Evolutionary conservation across 2,329 filamentous ascomycete genomes (phyloP).

Genomic region (Sphaerulina vaccinii): DNA sequence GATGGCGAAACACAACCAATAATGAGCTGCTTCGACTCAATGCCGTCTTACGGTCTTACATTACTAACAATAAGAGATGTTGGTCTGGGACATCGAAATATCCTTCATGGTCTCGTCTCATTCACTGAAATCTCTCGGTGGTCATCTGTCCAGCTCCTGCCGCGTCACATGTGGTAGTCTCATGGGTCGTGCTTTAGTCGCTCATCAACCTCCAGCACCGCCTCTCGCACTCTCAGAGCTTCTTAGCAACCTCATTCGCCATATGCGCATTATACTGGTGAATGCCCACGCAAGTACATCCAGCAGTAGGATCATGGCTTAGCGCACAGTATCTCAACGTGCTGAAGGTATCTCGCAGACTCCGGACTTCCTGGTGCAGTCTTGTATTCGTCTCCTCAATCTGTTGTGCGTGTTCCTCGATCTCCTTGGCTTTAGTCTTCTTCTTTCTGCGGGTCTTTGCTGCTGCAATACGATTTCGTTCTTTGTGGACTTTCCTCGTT

Average conservation of each 20-base stretch:
- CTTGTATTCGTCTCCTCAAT: constrained; percentile 9
- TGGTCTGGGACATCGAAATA: no score
- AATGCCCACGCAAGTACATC: constrained; percentile 11
- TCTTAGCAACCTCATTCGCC: constrained; percentile 11
- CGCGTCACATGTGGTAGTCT: no score
- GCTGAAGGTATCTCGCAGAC: constrained; percentile 10
- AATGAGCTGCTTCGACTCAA: no score
- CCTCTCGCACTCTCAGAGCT: no score
- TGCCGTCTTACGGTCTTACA: no score
- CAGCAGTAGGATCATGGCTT: constrained; percentile 10
- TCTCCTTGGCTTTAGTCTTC: constrained; percentile 14
- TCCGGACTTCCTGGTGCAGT: constrained; percentile 12
- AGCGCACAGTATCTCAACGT: constrained; percentile 11
- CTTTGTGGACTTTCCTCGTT: constrained; percentile 10
- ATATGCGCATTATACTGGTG: constrained; percentile 11
- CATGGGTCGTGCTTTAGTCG: no score
- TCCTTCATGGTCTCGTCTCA: no score
- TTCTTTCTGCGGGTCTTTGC: constrained; percentile 16
- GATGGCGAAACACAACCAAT: no score
- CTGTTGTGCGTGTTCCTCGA: constrained; percentile 10
- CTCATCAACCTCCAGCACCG: no score
- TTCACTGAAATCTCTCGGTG: no score
- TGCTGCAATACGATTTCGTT: constrained; percentile 14
- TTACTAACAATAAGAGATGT: no score
- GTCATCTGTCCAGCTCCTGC: no score